Base-by-base conservation (phyloP, 176 grass and related monocot genomes). In the Poa annua region DNA sequence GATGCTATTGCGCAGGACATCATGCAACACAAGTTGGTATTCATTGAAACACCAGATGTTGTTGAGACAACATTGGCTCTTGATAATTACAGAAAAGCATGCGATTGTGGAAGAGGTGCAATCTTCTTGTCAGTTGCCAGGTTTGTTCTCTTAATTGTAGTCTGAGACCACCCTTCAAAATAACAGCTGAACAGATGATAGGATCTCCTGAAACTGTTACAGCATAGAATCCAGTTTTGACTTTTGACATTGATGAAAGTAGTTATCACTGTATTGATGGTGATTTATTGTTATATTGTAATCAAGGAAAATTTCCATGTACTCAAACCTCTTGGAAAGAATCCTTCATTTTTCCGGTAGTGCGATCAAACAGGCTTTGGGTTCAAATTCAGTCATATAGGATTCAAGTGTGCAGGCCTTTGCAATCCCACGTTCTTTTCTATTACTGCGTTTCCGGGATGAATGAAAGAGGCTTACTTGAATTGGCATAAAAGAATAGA, bases 21-120 rank as follows among this genome's bases (percentile, higher is more conserved):
- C 6, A 41, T 41, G 38, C 38, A 41, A 41, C 38, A 41, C 38
- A 41, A 41, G 38, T 41, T 41, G 38, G 96, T 98, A 73, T 98
- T 98, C 61, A 98, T 98, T 2, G 96, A 98, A 91, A 98, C 96
- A 77, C 96, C 92, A 88, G 96, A 98, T 82, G 96, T 98, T 25
- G 92, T 98, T 35, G 96, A 98, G 74, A 98, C 96, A 85, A 98
- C 96, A 42, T 82, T 98, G 82, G 96, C 96, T 25, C 96, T 98
- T 64, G 96, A 95, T 82, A 98, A 98, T 87, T 98, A 98, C 77
- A 92, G 96, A 76, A 95, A 94, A 69, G 91, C 96, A 1, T 98
- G 96, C 1, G 96, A 98, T 77, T 95, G 92, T 88, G 96, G 96
- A 71, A 89, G 92, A 91, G 92, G 96, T 59, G 96, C 91, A 32